Percentiles rank a stretch among this genome's conserved stretches.
phyloP scores from a whole-genome alignment of 2,329 filamentous ascomycete genomes.

The Colletotrichum lentis region DNA sequence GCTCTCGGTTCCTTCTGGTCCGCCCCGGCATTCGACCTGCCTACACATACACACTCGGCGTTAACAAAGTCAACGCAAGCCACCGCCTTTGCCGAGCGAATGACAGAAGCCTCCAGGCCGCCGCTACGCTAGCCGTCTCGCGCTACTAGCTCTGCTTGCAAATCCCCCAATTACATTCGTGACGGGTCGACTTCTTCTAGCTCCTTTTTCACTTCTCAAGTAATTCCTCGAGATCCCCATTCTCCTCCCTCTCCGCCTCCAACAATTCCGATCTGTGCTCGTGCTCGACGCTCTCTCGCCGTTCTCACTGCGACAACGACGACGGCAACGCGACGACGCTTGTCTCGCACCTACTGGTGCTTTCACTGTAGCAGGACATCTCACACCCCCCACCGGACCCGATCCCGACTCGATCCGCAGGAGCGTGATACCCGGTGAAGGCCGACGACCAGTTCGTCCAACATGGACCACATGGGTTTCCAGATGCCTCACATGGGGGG shows the following conservation, averaged over 20 bases:
- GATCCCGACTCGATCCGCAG: background rate
- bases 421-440: background rate
- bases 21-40: constrained; percentile 5
- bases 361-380: background rate
- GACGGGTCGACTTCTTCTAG: constrained; percentile 16
- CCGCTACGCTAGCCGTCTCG: constrained; percentile 22
- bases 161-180: constrained; percentile 9
- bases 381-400: background rate
- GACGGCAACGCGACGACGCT: constrained; percentile 3
- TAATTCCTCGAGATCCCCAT: constrained; percentile 1
- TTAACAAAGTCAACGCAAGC: constrained; percentile 31
- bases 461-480: constrained; percentile 65
- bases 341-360: background rate
- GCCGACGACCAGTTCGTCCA: constrained; percentile 21
- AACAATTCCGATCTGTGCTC: background rate
- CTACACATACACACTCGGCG: constrained; percentile 17
- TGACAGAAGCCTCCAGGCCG: constrained; percentile 22
- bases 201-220: constrained; percentile 1
- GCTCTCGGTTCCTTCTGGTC: constrained; percentile 12
- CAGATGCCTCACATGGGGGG: constrained; percentile 63
- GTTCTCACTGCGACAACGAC: background rate
- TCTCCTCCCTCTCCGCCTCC: background rate
- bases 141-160: constrained; percentile 27
- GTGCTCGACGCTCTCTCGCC: background rate
- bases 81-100: constrained; percentile 32